Base-by-base conservation (phyloP, 805 yeast genomes). In the Sugiyamaella marilandica region DNA sequence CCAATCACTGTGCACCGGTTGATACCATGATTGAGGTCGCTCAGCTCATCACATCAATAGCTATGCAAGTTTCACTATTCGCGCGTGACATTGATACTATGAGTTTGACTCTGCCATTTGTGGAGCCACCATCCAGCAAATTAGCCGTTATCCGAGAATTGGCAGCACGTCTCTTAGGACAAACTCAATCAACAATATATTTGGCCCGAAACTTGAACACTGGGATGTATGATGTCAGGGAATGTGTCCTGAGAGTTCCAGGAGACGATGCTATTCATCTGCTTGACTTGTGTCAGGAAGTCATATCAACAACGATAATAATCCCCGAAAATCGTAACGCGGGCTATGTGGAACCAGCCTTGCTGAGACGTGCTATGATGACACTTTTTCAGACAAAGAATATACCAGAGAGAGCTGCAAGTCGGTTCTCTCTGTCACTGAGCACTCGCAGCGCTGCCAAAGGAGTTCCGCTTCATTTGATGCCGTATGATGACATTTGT, bases 191-290 rank as follows among this genome's bases (percentile, higher is more conserved):
- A 5, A 19, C 29, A 7, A n/a, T 51, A 7, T 47, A 29, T 21
- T 18, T 47, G 21, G 46, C 39, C 9, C 43, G 54, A 16, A 51
- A 51, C 29, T n/a, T 47, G 44, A 46, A 35, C 41, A 51, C 54
- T 41, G 54, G 54, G 31, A 51, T 51, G 54, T 21, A 18, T 14
- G 54, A 51, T 41, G 41, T 47, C 21, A 11, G 51, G 10, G 54
- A 51, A 21, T 46, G 24, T 16, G 47, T 33, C 16, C 14, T 47
- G 4, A 45, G 54, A 10, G 29, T 51, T 33, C 54, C 54, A 5
- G 39, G 37, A 34, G 14, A 36, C 2, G 26, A 36, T 3, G 45
- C 34, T 36, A 14, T 46, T 13, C 50, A 45, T 11, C 36, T 46
- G 44, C 53, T 50, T 14, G n/a, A 43, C 9, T 34, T 50, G n/a